Evolutionary conservation across 2,329 filamentous ascomycete species (phyloP), one percentile per base, ranked within the genome.

Genomic region (Aspergillus tanneri): DNA sequence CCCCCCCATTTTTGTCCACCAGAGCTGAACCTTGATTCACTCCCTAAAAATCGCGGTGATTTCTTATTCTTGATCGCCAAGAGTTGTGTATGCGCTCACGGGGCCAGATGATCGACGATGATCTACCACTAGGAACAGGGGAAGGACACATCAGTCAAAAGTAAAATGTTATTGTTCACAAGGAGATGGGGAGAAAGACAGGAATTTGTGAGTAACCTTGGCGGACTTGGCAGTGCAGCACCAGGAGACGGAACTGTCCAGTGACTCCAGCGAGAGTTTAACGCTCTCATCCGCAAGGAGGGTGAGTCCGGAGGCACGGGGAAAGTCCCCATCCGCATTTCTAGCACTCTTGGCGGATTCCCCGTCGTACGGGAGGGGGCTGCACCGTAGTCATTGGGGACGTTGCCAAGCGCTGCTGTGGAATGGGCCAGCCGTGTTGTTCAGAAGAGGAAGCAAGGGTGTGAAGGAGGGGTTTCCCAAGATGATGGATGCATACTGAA

Each of bases 381-480:
- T 6, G 12, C 19, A 22, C 44, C 34, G 43, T 46, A 34, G 50
- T 43, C 37, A 43, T 40, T 23, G 28, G 23, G 22, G 38, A 47
- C 52, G 48, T 56, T 58, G 57, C 57, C 57, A 59, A 59, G 57
- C 40, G 46, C 51, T 56, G 57, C 19, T 46, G 55, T 58, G 55
- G 57, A 55, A 58, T 58, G 55, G 36, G 27, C 47, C 35, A 39
- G 41, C 40, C 37, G 34, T 16, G 30, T 8, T 25, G 36, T 38
- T 38, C 34, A 54, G 32, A 27, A 32, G 43, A 28, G 35, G 50
- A 48, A 52, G 55, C 43, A 57, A 57, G 53, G 55, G 54, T 50
- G 25, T 52, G 46, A 45, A 39, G 27, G 38, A 49, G 47, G 35
- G 24, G 28, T 14, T 7, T n/a, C 14, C 27, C 27, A 6, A n/a